Evolutionary conservation across 1,284 basidiomycete genomes (phyloP).

Genomic region (Boletus sp.): DNA sequence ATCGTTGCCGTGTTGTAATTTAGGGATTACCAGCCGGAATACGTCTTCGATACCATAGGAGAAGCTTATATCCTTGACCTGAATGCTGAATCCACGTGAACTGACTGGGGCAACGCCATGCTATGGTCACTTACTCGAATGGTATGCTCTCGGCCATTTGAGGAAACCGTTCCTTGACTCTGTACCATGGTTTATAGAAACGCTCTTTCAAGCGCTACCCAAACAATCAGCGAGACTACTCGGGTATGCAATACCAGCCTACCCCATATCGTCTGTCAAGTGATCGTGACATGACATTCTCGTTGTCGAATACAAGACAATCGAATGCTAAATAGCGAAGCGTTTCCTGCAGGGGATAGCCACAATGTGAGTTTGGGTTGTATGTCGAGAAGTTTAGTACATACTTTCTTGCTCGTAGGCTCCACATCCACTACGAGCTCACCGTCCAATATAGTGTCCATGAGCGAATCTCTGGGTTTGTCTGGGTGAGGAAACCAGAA

Average conservation of each 20-base stretch:
- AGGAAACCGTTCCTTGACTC: slow-evolving; percentile 69
- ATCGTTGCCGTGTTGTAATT: slow-evolving; percentile 92
- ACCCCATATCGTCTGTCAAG: slow-evolving; percentile 92
- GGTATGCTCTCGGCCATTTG: slow-evolving; percentile 65
- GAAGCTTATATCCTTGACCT: slow-evolving; percentile 86
- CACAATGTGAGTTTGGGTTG: slow-evolving; percentile 6
- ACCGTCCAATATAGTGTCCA: slow-evolving; percentile 88
- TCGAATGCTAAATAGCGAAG: slow-evolving; percentile 90
- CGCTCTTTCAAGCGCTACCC: slow-evolving; percentile 76
- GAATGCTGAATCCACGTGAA: slow-evolving; percentile 53
- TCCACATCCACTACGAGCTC: slow-evolving; percentile 94
- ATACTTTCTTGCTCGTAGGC: slow-evolving; percentile 64
- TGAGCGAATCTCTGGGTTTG: slow-evolving; percentile 60
- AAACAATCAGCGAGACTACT: slow-evolving; percentile 11
- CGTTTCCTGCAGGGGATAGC: slow-evolving; percentile 56
- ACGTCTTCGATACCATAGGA: slow-evolving; percentile 89
- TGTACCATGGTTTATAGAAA: slow-evolving; percentile 80
- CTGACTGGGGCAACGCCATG: slow-evolving; percentile 1
- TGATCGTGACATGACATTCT: slow-evolving; percentile 82
- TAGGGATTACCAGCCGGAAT: slow-evolving; percentile 80
- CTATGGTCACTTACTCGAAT: slow-evolving; percentile 69
- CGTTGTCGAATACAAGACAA: slow-evolving; percentile 83
- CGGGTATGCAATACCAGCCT: slow-evolving; percentile 28
- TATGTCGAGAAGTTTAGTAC: slow-evolving; percentile 18
- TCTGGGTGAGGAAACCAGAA: slow-evolving; percentile 90